phyloP scores from a whole-genome alignment of 345 rosid genomes.

The Linum tenue region DNA sequence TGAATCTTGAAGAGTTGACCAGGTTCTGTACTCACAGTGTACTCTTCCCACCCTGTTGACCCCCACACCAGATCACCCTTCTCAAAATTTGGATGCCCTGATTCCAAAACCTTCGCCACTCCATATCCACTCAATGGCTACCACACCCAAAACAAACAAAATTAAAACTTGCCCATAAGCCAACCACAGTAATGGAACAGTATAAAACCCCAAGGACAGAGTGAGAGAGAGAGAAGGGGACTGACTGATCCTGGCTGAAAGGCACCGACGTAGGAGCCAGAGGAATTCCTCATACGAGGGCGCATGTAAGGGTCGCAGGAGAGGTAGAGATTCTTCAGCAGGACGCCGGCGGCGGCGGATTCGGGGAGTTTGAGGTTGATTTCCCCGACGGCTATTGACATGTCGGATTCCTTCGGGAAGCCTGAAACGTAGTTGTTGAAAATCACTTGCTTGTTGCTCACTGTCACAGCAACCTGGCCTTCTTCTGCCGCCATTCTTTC shows the following conservation, averaged over 20 bases:
- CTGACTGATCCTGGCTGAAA: background rate
- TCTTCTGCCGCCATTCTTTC: too few species aligned
- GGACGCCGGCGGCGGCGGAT: background rate
- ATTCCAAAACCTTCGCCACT: background rate
- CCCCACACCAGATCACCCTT: slow-evolving; percentile 4
- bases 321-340: slow-evolving; percentile 1
- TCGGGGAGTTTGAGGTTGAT: slow-evolving; percentile 1
- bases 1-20: background rate
- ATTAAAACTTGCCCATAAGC: background rate
- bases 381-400: background rate
- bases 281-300: background rate
- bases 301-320: slow-evolving; percentile 7
- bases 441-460: slow-evolving; percentile 4
- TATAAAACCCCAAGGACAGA: too few species aligned
- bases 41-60: slow-evolving; percentile 3
- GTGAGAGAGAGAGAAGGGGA: background rate
- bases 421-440: slow-evolving; percentile 1
- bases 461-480: background rate
- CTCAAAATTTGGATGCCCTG: background rate
- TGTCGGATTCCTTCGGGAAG: background rate
- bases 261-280: background rate
- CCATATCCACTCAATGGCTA: background rate
- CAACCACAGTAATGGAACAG: background rate
- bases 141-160: background rate
- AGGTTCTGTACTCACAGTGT: background rate